A percentile compares a stretch with the other conserved stretches of the same genome.
phyloP scores from a whole-genome alignment of 1,284 basidiomycete genomes.

The Irpex lacteus region DNA sequence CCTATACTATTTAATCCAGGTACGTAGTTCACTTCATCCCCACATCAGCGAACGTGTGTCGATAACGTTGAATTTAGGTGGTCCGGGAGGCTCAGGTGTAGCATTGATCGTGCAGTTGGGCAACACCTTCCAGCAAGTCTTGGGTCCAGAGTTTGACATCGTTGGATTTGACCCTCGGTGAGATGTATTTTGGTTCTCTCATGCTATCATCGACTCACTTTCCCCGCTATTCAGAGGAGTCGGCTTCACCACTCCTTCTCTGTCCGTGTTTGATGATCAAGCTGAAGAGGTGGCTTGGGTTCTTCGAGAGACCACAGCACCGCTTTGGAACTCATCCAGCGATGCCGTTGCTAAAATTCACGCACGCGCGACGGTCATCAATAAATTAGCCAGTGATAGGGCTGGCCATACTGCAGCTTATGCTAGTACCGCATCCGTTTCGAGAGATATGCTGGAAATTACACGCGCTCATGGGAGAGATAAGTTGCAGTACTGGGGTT shows the following conservation, averaged over 20 bases:
- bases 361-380: background rate
- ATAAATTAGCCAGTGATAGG: background rate
- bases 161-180: constrained; percentile 33
- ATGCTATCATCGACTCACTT: background rate
- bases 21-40: background rate
- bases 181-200: background rate
- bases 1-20: constrained; percentile 35
- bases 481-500: constrained; percentile 28
- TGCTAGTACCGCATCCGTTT: constrained; percentile 13
- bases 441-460: constrained; percentile 28
- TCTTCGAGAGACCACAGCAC: background rate
- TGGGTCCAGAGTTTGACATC: constrained; percentile 31
- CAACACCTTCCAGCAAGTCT: background rate
- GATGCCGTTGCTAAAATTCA: constrained; percentile 1
- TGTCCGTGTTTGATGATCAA: background rate
- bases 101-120: background rate
- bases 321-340: background rate
- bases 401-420: background rate
- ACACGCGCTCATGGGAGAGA: constrained; percentile 22
- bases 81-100: constrained; percentile 32
- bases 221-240: background rate
- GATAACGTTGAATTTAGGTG: constrained; percentile 14
- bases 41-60: no score
- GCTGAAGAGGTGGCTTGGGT: constrained; percentile 8
- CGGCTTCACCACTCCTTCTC: background rate